These are phyloP conservation scores for Aspergillus sp. DNA, from an alignment of 2,329 filamentous ascomycete genomes.

Conservation along the genomic window DNA sequence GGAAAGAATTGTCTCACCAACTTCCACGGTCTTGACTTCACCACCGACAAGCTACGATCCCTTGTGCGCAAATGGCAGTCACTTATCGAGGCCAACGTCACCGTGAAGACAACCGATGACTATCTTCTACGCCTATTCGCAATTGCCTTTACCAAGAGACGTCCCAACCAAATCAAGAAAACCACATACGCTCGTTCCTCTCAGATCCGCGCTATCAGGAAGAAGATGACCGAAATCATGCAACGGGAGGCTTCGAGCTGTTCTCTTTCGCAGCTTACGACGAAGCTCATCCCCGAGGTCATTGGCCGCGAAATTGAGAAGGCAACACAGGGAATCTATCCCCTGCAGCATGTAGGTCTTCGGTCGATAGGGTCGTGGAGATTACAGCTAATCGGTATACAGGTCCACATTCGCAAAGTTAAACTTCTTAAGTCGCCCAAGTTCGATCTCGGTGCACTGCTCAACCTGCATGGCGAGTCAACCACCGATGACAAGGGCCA, in stretches of 20 bases:
- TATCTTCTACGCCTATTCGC: conserved; percentile 99
- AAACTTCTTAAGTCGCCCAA: conserved; percentile 99
- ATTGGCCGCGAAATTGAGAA: conserved; percentile 99
- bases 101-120: conserved; percentile 99
- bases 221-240: conserved; percentile 99
- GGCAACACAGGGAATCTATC: conserved; percentile 98
- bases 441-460: conserved; percentile 95
- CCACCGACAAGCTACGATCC: conserved; percentile 98
- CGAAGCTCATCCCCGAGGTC: conserved; percentile 98
- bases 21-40: conserved; percentile 99
- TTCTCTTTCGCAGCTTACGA: conserved; percentile 93
- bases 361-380: background rate
- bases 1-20: conserved; percentile 99
- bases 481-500: conserved; percentile 93
- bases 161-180: conserved; percentile 99
- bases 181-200: conserved; percentile 97
- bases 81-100: conserved; percentile 98
- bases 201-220: conserved; percentile 96
- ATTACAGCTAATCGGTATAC: conserved; percentile 35
- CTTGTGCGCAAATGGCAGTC: conserved; percentile 99
- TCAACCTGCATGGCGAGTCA: conserved; percentile 97
- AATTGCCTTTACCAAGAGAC: conserved; percentile 99
- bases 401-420: conserved; percentile 99
- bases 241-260: conserved; percentile 90
- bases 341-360: conserved; percentile 88